These are phyloP conservation scores for Przewalskia tangutica DNA, from an alignment of 257 asterid genomes.

Conservation along the genomic window DNA sequence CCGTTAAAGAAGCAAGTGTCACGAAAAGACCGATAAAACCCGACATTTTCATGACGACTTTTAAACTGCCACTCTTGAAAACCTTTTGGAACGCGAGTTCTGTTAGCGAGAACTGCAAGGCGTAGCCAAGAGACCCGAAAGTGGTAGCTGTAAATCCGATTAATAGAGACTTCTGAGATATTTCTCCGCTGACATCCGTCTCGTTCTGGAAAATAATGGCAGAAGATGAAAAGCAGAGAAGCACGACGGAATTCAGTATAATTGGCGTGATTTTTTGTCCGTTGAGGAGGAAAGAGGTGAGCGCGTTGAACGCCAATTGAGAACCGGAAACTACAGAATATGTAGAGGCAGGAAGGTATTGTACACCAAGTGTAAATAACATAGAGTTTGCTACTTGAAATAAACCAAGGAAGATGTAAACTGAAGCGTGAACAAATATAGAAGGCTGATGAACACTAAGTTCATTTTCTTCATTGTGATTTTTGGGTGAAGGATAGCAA, in stretches of 20 bases:
- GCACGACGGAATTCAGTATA: conserved; percentile 21
- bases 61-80: conserved; percentile 15
- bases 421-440: not conserved
- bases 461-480: not conserved
- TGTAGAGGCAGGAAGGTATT: conserved; percentile 29
- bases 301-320: conserved; percentile 36
- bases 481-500: not conserved
- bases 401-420: conserved; percentile 5
- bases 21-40: conserved; percentile 24
- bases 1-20: not conserved
- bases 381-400: conserved; percentile 11
- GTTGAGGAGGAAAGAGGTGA: conserved; percentile 36
- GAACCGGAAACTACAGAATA: conserved; percentile 28
- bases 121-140: not conserved
- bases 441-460: not conserved
- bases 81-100: conserved; percentile 20
- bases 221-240: conserved; percentile 31
- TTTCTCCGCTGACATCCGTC: not conserved
- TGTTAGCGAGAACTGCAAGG: conserved; percentile 27
- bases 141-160: conserved; percentile 14
- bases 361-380: conserved; percentile 26
- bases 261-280: conserved; percentile 21
- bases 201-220: conserved; percentile 20
- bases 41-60: conserved; percentile 15
- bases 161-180: not conserved